phyloP scores from a whole-genome alignment of 805 yeast species.

The Wickerhamiella slavikovae region DNA sequence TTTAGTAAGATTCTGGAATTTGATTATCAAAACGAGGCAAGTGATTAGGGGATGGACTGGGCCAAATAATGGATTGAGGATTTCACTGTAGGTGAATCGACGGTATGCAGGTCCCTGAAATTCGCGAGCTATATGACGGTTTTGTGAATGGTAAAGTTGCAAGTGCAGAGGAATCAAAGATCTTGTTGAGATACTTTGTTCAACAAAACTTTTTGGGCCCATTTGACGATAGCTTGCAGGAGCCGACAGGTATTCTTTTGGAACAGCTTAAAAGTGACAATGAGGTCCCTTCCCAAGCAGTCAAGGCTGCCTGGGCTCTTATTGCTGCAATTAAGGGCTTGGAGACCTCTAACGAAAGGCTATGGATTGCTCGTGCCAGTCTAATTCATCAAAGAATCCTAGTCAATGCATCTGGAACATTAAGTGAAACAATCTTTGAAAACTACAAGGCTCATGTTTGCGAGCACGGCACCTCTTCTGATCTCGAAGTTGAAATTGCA shows the following conservation, averaged over 20 bases:
- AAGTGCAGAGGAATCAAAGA: too few species aligned
- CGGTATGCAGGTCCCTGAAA: too few species aligned
- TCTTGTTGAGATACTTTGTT: too few species aligned
- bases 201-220: constrained; percentile 1
- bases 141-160: too few species aligned
- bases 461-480: constrained; percentile 10
- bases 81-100: too few species aligned
- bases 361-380: constrained; percentile 18
- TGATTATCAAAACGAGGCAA: too few species aligned
- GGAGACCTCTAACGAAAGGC: constrained; percentile 21
- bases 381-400: constrained; percentile 19
- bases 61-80: too few species aligned
- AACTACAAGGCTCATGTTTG: constrained; percentile 8
- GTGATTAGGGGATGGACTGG: too few species aligned
- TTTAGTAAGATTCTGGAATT: too few species aligned
- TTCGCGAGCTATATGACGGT: too few species aligned
- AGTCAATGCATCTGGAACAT: constrained; percentile 9
- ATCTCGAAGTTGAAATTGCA: constrained; percentile 40
- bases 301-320: background rate
- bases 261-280: background rate
- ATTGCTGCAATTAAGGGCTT: constrained; percentile 23
- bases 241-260: background rate
- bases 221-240: background rate
- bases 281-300: background rate
- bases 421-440: constrained; percentile 12